These are phyloP conservation scores for Naumovozyma dairenensis DNA, from an alignment of 805 yeast species.

Conservation along the genomic window DNA sequence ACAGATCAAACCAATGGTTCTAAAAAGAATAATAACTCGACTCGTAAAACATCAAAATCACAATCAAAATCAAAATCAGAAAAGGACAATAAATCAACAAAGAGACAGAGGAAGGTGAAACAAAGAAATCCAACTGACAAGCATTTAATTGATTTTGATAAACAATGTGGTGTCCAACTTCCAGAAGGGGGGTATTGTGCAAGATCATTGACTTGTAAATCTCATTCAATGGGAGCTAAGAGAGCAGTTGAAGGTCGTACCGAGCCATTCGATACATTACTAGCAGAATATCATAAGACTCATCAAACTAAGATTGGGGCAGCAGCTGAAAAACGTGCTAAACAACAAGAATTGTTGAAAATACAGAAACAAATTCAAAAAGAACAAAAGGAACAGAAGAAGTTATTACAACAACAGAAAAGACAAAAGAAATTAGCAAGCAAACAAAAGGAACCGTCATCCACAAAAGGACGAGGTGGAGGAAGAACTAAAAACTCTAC, in stretches of 20 bases:
- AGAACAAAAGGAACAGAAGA: conserved; percentile 21
- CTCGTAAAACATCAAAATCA: conserved; percentile 3
- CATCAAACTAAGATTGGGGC: conserved; percentile 85
- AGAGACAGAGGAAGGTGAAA: conserved; percentile 33
- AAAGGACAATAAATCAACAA: conserved; percentile 6
- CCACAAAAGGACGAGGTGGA: conserved; percentile 22
- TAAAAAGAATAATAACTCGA: conserved; percentile 8
- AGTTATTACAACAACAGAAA: conserved; percentile 31
- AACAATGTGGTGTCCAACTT: conserved; percentile 91
- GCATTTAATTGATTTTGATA: conserved; percentile 68
- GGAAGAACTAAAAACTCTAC: conserved; percentile 4
- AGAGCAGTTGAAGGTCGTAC: conserved; percentile 91
- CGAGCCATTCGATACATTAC: conserved; percentile 79
- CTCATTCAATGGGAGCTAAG: conserved; percentile 98
- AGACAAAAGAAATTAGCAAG: conserved; percentile 8
- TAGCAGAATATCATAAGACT: conserved; percentile 83
- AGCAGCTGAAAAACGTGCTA: conserved; percentile 69
- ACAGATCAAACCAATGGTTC: conserved; percentile 10
- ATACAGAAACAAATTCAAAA: conserved; percentile 22
- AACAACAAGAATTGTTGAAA: conserved; percentile 41
- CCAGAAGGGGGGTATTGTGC: conserved; percentile 96
- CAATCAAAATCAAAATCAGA: conserved; percentile 7
- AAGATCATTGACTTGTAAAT: conserved; percentile 89
- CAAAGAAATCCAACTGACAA: conserved; percentile 62
- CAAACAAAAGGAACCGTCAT: conserved; percentile 9